Conservation (phyloP, 768 basidiomycete genomes). For the Lactarius hengduanensis region DNA sequence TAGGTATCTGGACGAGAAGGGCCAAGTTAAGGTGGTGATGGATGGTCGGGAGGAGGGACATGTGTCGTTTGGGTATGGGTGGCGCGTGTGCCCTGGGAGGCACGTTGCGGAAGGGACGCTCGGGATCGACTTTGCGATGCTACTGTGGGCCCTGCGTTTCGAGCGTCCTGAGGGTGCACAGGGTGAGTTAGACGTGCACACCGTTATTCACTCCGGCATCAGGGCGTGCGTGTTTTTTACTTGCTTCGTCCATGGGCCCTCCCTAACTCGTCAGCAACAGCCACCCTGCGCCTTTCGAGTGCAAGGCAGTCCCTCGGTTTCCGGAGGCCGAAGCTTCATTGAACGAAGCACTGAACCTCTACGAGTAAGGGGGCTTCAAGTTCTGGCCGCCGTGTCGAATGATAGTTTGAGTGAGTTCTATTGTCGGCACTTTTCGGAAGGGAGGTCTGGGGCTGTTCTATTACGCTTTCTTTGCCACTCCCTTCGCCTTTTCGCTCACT, state of each 20-base stretch:
- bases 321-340: slow-evolving; percentile 1
- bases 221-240: not conserved
- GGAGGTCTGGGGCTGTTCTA: not conserved
- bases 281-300: slow-evolving; percentile 1
- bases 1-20: slow-evolving; percentile 1
- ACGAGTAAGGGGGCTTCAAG: not conserved
- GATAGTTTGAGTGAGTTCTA: not conserved
- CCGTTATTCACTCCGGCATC: not conserved
- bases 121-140: slow-evolving; percentile 4
- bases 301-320: slow-evolving; percentile 7
- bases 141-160: slow-evolving; percentile 4
- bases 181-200: not conserved
- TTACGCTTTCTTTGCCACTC: not conserved
- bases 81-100: not conserved
- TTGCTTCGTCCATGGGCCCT: not conserved
- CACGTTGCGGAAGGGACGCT: not conserved
- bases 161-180: not conserved
- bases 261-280: not conserved
- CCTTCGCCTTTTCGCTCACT: not conserved
- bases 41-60: not conserved
- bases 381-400: not conserved
- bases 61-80: not conserved
- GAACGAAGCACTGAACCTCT: not conserved
- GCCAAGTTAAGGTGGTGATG: not conserved
- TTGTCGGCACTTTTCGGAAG: not conserved